A percentile compares a stretch with the other conserved stretches of the same genome.
phyloP scores from a whole-genome alignment of 176 grass and related monocot species.

The Puya raimondii region DNA sequence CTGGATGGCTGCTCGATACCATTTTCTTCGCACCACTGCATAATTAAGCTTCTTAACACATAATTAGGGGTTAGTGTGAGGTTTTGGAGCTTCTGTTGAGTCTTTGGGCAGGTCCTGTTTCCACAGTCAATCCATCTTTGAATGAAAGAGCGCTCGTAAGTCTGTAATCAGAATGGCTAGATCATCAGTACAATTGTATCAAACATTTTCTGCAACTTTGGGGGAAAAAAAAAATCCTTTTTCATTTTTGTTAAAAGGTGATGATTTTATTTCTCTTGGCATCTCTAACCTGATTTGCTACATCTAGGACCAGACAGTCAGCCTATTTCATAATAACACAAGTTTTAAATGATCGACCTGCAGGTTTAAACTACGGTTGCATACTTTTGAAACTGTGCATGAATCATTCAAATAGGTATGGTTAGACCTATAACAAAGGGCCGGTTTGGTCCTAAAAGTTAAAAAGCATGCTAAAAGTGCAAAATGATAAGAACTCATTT shows the following conservation, averaged over 20 bases:
- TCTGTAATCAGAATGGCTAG: constrained; percentile 41
- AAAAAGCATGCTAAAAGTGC: no score
- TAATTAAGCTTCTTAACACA: constrained; percentile 75
- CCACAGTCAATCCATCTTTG: constrained; percentile 98
- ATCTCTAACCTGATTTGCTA: no score
- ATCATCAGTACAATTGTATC: constrained; percentile 10
- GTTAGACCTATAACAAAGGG: no score
- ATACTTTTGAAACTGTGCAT: no score
- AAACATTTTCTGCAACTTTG: constrained; percentile 12
- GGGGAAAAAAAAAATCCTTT: constrained; percentile 1
- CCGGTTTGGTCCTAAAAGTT: no score
- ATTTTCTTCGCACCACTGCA: constrained; percentile 92
- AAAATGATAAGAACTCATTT: no score
- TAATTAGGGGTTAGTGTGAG: constrained; percentile 83
- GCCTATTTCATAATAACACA: no score
- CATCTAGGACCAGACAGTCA: no score
- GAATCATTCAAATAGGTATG: no score
- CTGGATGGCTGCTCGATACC: constrained; percentile 56
- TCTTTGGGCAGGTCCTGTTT: constrained; percentile 81
- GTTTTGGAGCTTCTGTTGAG: constrained; percentile 90
- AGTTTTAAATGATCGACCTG: no score
- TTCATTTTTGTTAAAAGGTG: neutral
- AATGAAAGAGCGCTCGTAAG: constrained; percentile 77
- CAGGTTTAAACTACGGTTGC: no score
- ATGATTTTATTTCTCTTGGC: no score